These are phyloP conservation scores for Thecaphora thlaspeos DNA, from an alignment of 1,284 basidiomycete species.

Conservation along the genomic window DNA sequence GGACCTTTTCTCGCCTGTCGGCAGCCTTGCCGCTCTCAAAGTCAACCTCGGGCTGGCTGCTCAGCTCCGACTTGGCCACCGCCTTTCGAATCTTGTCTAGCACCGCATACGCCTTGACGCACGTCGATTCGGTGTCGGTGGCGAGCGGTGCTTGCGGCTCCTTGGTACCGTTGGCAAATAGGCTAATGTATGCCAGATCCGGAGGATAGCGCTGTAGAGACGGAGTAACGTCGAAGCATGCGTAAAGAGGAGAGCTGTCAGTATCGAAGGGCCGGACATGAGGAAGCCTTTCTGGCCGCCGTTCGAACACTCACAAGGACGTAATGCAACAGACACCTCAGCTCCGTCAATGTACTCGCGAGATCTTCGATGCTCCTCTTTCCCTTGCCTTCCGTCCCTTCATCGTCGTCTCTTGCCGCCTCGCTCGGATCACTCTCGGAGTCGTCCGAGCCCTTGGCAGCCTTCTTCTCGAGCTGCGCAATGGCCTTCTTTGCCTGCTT, in stretches of 20 bases:
- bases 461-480: not conserved
- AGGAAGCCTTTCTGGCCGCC: too few species aligned
- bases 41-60: constrained; percentile 37
- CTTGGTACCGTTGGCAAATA: constrained; percentile 22
- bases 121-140: constrained; percentile 19
- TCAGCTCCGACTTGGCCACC: constrained; percentile 24
- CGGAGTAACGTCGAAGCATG: not conserved
- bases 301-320: constrained; percentile 13
- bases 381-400: too few species aligned
- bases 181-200: constrained; percentile 30
- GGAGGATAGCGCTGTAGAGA: constrained; percentile 16
- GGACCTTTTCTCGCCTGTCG: constrained; percentile 8
- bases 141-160: constrained; percentile 11
- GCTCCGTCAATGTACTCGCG: constrained; percentile 12
- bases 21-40: constrained; percentile 16
- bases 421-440: constrained; percentile 6
- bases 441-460: not conserved
- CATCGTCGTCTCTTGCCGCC: constrained; percentile 11
- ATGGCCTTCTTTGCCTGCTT: constrained; percentile 1
- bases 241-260: too few species aligned
- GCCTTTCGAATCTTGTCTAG: constrained; percentile 23
- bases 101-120: constrained; percentile 22
- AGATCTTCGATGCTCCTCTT: constrained; percentile 7
- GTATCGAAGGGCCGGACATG: too few species aligned
- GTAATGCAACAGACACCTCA: constrained; percentile 17